Evolutionary conservation across 345 rosid genomes (phyloP), one percentile per base, ranked within the genome.

Genomic region (Pugionium dolabratum): DNA sequence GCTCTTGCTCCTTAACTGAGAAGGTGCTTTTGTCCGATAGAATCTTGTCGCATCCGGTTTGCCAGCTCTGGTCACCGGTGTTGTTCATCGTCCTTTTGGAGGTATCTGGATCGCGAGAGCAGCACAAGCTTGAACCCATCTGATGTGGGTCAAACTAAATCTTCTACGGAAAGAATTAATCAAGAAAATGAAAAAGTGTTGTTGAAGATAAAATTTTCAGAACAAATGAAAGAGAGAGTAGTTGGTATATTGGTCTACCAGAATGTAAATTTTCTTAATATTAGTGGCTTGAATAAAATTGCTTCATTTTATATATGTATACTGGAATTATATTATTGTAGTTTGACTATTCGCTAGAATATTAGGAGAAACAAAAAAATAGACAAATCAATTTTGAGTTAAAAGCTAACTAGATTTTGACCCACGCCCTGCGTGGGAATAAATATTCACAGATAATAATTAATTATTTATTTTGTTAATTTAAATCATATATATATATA

Each of bases 111-210:
- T 8, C 32, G 45, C 67, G 62, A 52, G 62, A 36, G 41, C 76
- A 73, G 5, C 76, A 73, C 26, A 66, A 66, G 54, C n/a, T 52
- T 65, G 76, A 73, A 5, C 76, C 76, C 76, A 73, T 34, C 18
- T 18, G 18, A 5, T 73, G 40, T 35, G 8, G 52, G 2, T 54
- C 37, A 71, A 54, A 63, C 52, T 47, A 34, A 46, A 54, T 63
- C 44, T 55, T 37, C 53, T 41, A 54, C 44, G 31, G 39, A 52
- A 52, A 43, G 2, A 43, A 33, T 18, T 10, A 27, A 10, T 11
- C 30, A 59, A 3, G 7, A 8, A 29, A n/a, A 28, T 18, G 9
- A 6, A 0, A 31, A 30, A 10, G 0, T 39, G n/a, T 4, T 7
- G 63, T 7, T 46, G 30, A 37, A 54, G 63, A 46, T 31, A 44